Base-by-base conservation (phyloP, 2,329 filamentous ascomycete species). In the Sodiomyces alkalinus region DNA sequence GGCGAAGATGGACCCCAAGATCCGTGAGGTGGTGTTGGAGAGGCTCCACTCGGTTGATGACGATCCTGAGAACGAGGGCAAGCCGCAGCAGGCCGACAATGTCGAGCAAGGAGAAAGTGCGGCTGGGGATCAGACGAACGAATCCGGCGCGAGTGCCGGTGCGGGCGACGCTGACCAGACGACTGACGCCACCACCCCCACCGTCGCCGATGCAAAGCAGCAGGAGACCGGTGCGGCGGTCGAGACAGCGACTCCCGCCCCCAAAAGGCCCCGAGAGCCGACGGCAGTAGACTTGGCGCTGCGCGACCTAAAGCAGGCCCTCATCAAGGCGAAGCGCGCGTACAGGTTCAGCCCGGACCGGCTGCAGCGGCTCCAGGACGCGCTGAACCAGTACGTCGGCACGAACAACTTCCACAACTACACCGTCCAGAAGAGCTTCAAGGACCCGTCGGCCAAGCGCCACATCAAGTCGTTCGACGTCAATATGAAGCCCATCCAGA, bases 391-490 rank as follows among this genome's bases (percentile, higher is more conserved):
- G 39, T 98, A 90, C 53, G 55, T 78, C 7, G 90, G 90, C 37
- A 94, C 86, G 4, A 68, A 67, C 44, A 93, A 92, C 59, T 98
- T 78, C 62, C 86, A 94, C 68, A 98, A 98, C 64, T 98, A 92
- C 62, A 98, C 90, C 3, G 74, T 98, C 32, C 79, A 90, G 41
- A 98, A 96, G 57, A 62, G 69, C 1, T 74, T 67, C 56, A 68
- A 59, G 20, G 90, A 98, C 47, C 70, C 85, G 0, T 92, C 83
- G 0, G 74, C 85, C 9, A 90, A 87, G 53, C 74, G 90, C 5
- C 74, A 80, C 46, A 98, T 98, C 61, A 90, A 86, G 50, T 90
- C 81, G 3, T 98, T 98, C 59, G 62, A 77, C 20, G 77, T 83
- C 33, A 79, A 83, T 49, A 58, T 61, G 3, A 60, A 68, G 28